Conservation (phyloP, 192 early-diverging fungal species). For the Backusella tuberculispora region DNA sequence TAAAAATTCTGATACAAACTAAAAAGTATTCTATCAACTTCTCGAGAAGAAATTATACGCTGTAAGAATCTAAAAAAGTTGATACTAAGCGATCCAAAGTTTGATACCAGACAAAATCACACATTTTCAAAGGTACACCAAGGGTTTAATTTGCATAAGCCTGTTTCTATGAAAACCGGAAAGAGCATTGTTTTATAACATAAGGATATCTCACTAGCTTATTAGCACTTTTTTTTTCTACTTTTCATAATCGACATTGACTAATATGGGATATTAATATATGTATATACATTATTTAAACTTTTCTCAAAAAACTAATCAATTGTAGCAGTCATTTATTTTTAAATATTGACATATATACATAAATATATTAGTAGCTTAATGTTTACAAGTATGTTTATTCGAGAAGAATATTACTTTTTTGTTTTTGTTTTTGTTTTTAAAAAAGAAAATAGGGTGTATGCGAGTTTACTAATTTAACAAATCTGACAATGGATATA, state of each 20-base stretch:
- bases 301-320: no score
- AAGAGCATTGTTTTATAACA: no score
- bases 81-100: constrained; percentile 5
- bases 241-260: no score
- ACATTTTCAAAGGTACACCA: neutral
- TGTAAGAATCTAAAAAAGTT: neutral
- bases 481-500: neutral
- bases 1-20: neutral
- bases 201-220: no score
- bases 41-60: neutral
- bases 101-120: neutral
- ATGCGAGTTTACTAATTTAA: constrained; percentile 7
- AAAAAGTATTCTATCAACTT: neutral
- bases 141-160: constrained; percentile 8
- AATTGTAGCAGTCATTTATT: no score
- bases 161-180: neutral
- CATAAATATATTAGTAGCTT: no score
- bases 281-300: no score
- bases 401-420: neutral
- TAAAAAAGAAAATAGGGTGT: neutral
- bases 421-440: neutral
- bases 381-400: no score
- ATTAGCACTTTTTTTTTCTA: no score
- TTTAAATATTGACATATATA: no score
- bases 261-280: no score